Conservation (phyloP, 225 moss, liverwort and hornwort species). For the Physcomitrellopsis africana region DNA sequence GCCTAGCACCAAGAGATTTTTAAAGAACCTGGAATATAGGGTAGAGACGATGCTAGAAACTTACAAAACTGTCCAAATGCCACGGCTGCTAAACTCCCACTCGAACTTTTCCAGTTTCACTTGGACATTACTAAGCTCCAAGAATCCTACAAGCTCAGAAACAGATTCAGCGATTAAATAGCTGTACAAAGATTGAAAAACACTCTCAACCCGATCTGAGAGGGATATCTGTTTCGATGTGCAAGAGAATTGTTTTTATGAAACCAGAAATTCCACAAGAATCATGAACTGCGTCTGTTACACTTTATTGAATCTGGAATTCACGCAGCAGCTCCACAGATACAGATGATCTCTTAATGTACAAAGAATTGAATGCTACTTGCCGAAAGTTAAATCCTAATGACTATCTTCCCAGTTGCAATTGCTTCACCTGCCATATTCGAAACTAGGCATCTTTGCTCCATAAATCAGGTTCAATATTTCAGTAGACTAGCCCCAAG, state of each 20-base stretch:
- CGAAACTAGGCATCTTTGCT: not conserved
- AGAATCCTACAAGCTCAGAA: too few relatives aligned
- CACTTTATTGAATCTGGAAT: not conserved
- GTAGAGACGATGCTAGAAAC: too few relatives aligned
- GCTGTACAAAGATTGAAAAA: too few relatives aligned
- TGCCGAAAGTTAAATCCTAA: not conserved
- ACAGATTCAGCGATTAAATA: too few relatives aligned
- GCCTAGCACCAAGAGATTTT: too few relatives aligned
- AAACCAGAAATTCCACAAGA: not conserved
- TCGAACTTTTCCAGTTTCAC: too few relatives aligned
- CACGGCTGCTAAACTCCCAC: too few relatives aligned
- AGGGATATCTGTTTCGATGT: too few relatives aligned
- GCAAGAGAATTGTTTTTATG: not conserved
- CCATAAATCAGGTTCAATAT: not conserved
- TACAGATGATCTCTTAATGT: not conserved
- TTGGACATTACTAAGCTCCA: too few relatives aligned
- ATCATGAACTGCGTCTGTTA: not conserved
- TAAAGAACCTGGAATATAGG: too few relatives aligned
- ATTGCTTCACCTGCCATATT: not conserved
- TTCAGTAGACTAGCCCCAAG: not conserved
- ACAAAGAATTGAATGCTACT: conserved; percentile 3
- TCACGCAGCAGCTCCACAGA: not conserved
- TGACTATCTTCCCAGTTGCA: not conserved
- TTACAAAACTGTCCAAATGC: too few relatives aligned
- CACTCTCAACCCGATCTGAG: too few relatives aligned